Base-by-base conservation (phyloP, 306 rosid species). In the Pachyrhizus erosus region DNA sequence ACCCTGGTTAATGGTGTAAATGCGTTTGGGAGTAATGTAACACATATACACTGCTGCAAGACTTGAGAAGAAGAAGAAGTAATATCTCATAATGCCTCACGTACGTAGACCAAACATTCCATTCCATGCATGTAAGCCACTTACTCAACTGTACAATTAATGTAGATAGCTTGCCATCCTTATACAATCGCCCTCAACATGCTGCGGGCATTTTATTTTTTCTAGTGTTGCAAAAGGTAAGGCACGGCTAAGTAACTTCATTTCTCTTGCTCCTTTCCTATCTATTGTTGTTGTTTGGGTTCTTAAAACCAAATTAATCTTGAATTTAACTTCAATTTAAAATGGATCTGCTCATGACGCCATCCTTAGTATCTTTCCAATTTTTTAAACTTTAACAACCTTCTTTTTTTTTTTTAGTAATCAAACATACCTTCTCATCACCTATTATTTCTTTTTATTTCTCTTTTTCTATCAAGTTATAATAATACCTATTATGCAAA, bases 171-270 rank as follows among this genome's bases (percentile, higher is more conserved):
- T 11, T 15, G 21, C 8, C 33, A 20, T 62, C 62, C 73, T 62
- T 77, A 27, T 62, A 34, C 73, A 46, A 29, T 45, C 17, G 61
- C 37, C 62, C 40, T 31, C 34, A 74, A 74, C 66, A 75, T 75
- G 69, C 57, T 40, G 15, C 17, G 80, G 29, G 70, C 31, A 40
- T 76, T 76, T 58, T 57, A 39, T 75, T 76, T 60, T 76, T 76
- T 37, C 9, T 34, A n/a, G 24, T 18, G 4, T 33, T 67, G 49
- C 29, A 37, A 24, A 67, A 67, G 73, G 0, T 33, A 20, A 66
- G 49, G 29, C 29, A 18, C 13, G 14, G 15, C 26, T 33, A 65
- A 65, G 8, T 34, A 34, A 17, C 15, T 17, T 34, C 2, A 3
- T 17, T 64, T 65, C 71, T 34, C 24, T n/a, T 15, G 5, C 0